Base-by-base conservation (phyloP, 1,139 yeast genomes). In the Pneumocystis carinii region DNA sequence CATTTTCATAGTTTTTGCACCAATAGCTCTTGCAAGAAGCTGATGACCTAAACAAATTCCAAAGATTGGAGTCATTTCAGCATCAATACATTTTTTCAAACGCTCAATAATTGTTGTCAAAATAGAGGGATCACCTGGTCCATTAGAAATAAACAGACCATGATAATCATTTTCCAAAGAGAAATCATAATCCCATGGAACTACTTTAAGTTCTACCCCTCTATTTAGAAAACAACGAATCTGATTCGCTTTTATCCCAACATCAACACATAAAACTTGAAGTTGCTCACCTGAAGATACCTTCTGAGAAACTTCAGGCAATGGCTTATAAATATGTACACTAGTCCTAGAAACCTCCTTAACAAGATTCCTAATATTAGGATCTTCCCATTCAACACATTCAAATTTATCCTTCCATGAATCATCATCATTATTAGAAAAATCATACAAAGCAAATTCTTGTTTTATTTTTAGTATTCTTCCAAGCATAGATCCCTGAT, bases 111-210 rank as follows among this genome's bases (percentile, higher is more conserved):
- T 83, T 32, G 77, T 78, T 64, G 83, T 74, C 84, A 94, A 81
- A 66, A 87, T 88, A 59, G 95, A 83, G 66, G 99, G 99, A 77
- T 94, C 97, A 82, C 99, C 99, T 58, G 99, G 99, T 79, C 99
- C 99, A 76, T 94, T 94, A 65, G 97, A 90, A 69, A 92, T 81
- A 76, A 94, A 94, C 71, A 94, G 80, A 78, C 98, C 99, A 75
- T 94, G 97, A 74, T 86, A 94, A 67, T 82, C 79, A 73, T 88
- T 92, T 66, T 75, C 75, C 35, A 67, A 67, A 66, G 87, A 77
- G 73, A 87, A 85, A 75, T 90, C 96, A 73, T 90, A 83, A 74
- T 94, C 85, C 92, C 95, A 92, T 66, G 98, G 98, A 62, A 94
- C 97, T 66, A 94, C 97, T 74, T 84, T 83, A 71, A 94, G 80